Percentiles rank a stretch among this genome's conserved stretches.
Conservation (phyloP, 2,329 filamentous ascomycete genomes). For the Stylonectria norvegica region DNA sequence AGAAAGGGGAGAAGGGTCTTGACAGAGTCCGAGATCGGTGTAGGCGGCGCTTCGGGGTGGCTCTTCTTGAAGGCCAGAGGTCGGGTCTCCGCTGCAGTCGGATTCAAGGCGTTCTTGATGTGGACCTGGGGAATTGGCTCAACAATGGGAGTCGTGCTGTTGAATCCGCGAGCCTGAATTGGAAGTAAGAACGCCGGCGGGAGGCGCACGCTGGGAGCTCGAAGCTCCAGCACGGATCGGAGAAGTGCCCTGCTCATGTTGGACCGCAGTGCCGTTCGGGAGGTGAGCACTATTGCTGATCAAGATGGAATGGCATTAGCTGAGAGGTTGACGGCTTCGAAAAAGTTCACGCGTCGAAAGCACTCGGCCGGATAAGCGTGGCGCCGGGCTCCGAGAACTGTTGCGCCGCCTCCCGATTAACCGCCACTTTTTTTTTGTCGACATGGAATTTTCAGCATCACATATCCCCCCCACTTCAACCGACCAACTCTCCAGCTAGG, state of each 20-base stretch:
- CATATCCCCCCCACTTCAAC: slow-evolving; percentile 14
- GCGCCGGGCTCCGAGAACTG: slow-evolving; percentile 29
- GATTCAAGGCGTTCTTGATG: slow-evolving; percentile 38
- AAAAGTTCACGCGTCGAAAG: slow-evolving; percentile 26
- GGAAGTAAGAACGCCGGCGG: slow-evolving; percentile 24
- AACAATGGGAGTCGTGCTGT: slow-evolving; percentile 44
- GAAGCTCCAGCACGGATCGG: slow-evolving; percentile 61
- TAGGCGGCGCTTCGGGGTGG: slow-evolving; percentile 33
- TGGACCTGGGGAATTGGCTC: slow-evolving; percentile 37
- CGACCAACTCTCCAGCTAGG: slow-evolving; percentile 20
- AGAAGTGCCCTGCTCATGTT: slow-evolving; percentile 59
- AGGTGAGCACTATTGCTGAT: slow-evolving; percentile 24
- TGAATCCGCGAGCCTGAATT: slow-evolving; percentile 28
- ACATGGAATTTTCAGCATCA: slow-evolving; percentile 27
- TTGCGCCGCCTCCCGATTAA: slow-evolving; percentile 20
- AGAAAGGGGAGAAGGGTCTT: slow-evolving; percentile 66
- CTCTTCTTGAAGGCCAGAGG: slow-evolving; percentile 41
- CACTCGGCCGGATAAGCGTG: slow-evolving; percentile 32
- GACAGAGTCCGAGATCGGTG: slow-evolving; percentile 53
- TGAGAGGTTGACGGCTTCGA: slow-evolving; percentile 18
- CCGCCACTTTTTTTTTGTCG: slow-evolving; percentile 30
- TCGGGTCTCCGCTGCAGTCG: slow-evolving; percentile 30
- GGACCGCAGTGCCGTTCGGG: slow-evolving; percentile 24
- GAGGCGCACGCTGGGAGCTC: slow-evolving; percentile 36
- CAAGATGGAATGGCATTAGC: slow-evolving; percentile 10